Conservation (phyloP, 1,139 yeast species). For the Nematodospora anomalae region DNA sequence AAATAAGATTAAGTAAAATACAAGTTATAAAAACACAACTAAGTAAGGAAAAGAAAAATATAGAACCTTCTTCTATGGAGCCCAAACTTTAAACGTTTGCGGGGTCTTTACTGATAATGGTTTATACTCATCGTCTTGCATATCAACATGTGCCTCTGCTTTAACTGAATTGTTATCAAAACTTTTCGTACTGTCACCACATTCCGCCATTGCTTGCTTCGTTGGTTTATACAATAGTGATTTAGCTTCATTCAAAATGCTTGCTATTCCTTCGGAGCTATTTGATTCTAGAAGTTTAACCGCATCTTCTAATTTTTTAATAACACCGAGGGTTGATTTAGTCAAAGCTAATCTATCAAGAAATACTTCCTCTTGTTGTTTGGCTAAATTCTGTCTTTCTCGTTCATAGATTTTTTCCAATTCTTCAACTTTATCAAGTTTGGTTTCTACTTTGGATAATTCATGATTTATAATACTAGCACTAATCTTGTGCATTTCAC, state of each 20-base stretch:
- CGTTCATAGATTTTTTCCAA: slow-evolving; percentile 78
- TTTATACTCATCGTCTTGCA: slow-evolving; percentile 43
- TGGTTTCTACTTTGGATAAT: slow-evolving; percentile 72
- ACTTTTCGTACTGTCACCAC: slow-evolving; percentile 11
- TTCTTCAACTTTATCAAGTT: slow-evolving; percentile 65
- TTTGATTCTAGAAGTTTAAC: slow-evolving; percentile 32
- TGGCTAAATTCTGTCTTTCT: slow-evolving; percentile 71
- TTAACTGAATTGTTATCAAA: slow-evolving; percentile 9
- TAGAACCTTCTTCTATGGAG: slow-evolving; percentile 41
- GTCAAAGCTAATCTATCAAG: slow-evolving; percentile 76
- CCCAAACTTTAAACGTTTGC: slow-evolving; percentile 87
- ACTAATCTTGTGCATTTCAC: slow-evolving; percentile 66
- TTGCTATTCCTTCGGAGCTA: slow-evolving; percentile 12
- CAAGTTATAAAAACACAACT: too few relatives aligned
- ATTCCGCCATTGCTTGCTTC: slow-evolving; percentile 27
- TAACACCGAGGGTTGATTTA: slow-evolving; percentile 54
- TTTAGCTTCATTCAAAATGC: slow-evolving; percentile 47
- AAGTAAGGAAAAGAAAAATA: too few relatives aligned
- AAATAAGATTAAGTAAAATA: too few relatives aligned
- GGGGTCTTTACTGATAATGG: slow-evolving; percentile 84
- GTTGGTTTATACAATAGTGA: slow-evolving; percentile 53
- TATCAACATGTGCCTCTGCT: slow-evolving; percentile 10
- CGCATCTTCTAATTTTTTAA: slow-evolving; percentile 49
- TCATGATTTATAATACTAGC: slow-evolving; percentile 68
- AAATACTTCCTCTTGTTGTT: slow-evolving; percentile 79